Base-by-base conservation (phyloP, 2,329 filamentous ascomycete genomes). In the Diaporthe sp. region DNA sequence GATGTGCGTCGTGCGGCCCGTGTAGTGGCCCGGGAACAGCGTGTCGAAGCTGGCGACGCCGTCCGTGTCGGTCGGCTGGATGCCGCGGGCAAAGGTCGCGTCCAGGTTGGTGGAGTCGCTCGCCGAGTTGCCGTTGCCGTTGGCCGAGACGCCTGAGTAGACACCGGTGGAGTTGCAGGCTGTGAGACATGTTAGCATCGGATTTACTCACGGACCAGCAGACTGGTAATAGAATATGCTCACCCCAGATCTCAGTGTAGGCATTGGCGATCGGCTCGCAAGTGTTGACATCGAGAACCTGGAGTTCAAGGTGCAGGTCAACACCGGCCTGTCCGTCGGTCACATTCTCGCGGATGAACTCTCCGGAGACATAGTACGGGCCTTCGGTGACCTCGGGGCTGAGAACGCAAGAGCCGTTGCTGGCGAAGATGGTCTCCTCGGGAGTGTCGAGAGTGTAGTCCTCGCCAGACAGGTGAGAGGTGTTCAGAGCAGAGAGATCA, bases 341-440 rank as follows among this genome's bases (percentile, higher is more conserved):
- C 57, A 89, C 78, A 76, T 89, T 81, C 34, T 81, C 51, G 60
- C 88, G 86, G 73, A 89, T 80, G 74, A 83, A 83, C 79, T 89
- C 87, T 57, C 87, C 88, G 28, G 82, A 79, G 71, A 88, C 85
- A 77, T 85, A 91, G 83, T 90, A 91, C 28, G 89, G 89, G 0
- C 89, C 89, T 79, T 89, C 84, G 4, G 86, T 90, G 28, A 87
- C 86, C 79, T 90, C 88, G 0, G 88, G 88, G n/a, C 84, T 87
- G 39, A 90, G 82, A 37, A 89, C 82, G 77, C 88, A 90, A 25
- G 86, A 85, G 58, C 81, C 83, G 79, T 86, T 85, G 73, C 82
- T 82, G 2, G 83, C 81, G 74, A 88, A 88, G 39, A 88, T 80
- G 76, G 77, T 83, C 57, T 79, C 76, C 13, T 81, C 79, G 25